phyloP scores from a whole-genome alignment of 1,284 basidiomycete species.

The Rhodotorula sp. region DNA sequence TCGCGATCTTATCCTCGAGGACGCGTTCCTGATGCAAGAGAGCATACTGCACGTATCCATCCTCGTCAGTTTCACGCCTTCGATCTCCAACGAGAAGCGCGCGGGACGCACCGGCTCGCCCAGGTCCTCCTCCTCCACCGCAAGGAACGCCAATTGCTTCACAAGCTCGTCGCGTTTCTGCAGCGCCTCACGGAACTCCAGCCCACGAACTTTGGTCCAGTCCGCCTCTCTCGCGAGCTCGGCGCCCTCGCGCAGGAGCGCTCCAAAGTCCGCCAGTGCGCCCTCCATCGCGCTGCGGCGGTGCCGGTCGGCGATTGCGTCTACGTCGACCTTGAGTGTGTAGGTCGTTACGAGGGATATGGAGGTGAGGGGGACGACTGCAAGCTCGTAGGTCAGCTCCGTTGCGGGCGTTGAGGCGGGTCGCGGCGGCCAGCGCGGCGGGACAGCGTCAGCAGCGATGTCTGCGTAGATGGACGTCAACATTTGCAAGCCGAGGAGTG shows the following conservation, averaged over 20 bases:
- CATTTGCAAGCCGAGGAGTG: fast-evolving
- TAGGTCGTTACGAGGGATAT: conserved; percentile 74
- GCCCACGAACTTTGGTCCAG: conserved; percentile 76
- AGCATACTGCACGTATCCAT: conserved; percentile 61
- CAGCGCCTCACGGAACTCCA: conserved; percentile 90
- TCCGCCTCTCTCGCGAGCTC: conserved; percentile 55
- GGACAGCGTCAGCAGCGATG: conserved; percentile 60
- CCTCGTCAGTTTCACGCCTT: too few species aligned
- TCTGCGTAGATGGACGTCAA: conserved; percentile 55
- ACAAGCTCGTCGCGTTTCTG: conserved; percentile 62
- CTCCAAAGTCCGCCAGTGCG: conserved; percentile 64
- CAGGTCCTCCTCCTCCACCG: conserved; percentile 58
- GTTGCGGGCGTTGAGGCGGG: conserved; percentile 48
- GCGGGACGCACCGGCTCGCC: conserved; percentile 62
- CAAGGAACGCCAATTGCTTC: conserved; percentile 46
- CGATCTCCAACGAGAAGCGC: background rate
- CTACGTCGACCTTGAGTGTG: conserved; percentile 72
- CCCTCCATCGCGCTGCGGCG: conserved; percentile 49
- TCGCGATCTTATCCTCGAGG: conserved; percentile 70
- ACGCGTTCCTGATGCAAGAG: conserved; percentile 72
- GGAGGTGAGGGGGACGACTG: conserved; percentile 68
- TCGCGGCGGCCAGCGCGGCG: conserved; percentile 58
- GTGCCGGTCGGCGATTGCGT: conserved; percentile 66
- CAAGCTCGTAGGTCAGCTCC: conserved; percentile 69
- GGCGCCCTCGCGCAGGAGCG: background rate